These are phyloP conservation scores for Yamadazyma triangularis DNA, from an alignment of 1,139 yeast genomes.

Conservation along the genomic window DNA sequence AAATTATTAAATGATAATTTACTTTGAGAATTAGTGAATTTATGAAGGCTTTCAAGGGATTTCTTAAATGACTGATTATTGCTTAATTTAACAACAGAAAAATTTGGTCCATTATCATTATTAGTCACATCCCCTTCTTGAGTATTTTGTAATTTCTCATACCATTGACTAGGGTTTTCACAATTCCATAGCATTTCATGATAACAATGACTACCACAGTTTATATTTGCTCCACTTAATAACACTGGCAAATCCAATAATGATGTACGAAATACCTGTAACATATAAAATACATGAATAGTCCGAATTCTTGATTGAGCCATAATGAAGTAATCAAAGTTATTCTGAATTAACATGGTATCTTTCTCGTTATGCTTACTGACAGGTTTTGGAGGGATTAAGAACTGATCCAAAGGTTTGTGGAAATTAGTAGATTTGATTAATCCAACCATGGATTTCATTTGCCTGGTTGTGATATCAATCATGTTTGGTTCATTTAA, in stretches of 20 bases:
- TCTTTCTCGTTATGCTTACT: conserved; percentile 17
- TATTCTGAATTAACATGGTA: conserved; percentile 23
- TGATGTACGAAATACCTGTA: conserved; percentile 67
- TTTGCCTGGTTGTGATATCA: conserved; percentile 70
- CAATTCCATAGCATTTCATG: conserved; percentile 70
- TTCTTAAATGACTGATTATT: conserved; percentile 53
- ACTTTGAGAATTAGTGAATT: conserved; percentile 33
- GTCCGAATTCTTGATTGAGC: conserved; percentile 87
- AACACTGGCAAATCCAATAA: conserved; percentile 58
- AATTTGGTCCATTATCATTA: neutral
- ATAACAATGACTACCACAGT: conserved; percentile 73
- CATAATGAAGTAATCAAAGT: conserved; percentile 70
- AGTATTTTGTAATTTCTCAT: conserved; percentile 14
- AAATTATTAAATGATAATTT: conserved; percentile 53
- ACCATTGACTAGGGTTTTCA: conserved; percentile 57
- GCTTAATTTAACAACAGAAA: conserved; percentile 44
- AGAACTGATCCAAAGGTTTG: conserved; percentile 59
- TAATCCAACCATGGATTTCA: conserved; percentile 72
- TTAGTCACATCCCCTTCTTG: conserved; percentile 1
- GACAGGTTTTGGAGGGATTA: conserved; percentile 50
- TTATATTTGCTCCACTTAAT: conserved; percentile 55
- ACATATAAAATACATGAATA: conserved; percentile 69
- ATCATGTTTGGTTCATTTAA: conserved; percentile 71
- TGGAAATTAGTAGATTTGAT: conserved; percentile 75
- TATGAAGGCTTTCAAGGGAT: conserved; percentile 44